Base-by-base conservation (phyloP, 139 green algal species). In the Diplosphaera chodatii region DNA sequence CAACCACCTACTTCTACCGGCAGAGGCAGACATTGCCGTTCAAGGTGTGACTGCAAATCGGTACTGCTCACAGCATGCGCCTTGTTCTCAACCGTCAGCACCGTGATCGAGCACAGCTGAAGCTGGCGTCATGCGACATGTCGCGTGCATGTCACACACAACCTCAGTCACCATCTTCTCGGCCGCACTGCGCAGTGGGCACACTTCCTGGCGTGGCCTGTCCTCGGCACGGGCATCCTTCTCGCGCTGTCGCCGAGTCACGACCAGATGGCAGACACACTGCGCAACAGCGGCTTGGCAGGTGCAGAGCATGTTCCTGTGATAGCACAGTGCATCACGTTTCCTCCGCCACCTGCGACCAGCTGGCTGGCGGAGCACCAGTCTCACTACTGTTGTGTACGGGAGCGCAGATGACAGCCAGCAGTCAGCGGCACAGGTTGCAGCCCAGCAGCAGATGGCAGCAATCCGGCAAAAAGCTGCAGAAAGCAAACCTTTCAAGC, bases 11-110 rank as follows among this genome's bases (percentile, higher is more conserved):
- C 10, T 78, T 78, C 27, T 78, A 78, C 56, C 70, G 34, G 13
- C 28, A 67, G 29, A 78, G 64, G 74, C 74, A 78, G 63, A 78
- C 74, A 34, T 62, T 78, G 32, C 74, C 74, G 16, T 78, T 78
- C 67, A 78, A 78, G 37, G 74, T 73, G 55, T n/a, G n/a, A n/a
- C n/a, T n/a, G n/a, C n/a, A n/a, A n/a, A n/a, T n/a, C n/a, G n/a
- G n/a, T n/a, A n/a, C n/a, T n/a, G n/a, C n/a, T n/a, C n/a, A n/a
- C n/a, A n/a, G n/a, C n/a, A n/a, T n/a, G n/a, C n/a, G n/a, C n/a
- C n/a, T n/a, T n/a, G n/a, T n/a, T n/a, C n/a, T n/a, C n/a, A n/a
- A n/a, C n/a, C n/a, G n/a, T n/a, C n/a, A n/a, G n/a, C n/a, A n/a
- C n/a, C n/a, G n/a, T n/a, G n/a, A n/a, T n/a, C n/a, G n/a, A n/a